phyloP scores from a whole-genome alignment of 1,284 basidiomycete species.

The Rhodotorula sp. region DNA sequence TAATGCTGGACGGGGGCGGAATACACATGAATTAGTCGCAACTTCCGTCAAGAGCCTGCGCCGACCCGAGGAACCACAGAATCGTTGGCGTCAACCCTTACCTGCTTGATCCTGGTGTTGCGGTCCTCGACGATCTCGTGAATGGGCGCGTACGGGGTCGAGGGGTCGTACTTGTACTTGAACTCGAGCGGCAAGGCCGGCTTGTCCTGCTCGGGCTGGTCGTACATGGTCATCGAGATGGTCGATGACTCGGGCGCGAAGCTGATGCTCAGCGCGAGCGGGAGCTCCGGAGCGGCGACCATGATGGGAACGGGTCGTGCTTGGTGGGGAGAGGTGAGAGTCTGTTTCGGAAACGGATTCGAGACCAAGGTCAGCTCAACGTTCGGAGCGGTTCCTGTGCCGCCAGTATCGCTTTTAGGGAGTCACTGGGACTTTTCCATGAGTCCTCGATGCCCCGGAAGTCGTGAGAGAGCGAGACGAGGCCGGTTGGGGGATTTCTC shows the following conservation, averaged over 20 bases:
- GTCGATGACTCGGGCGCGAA: slow-evolving; percentile 59
- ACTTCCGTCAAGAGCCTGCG: neutral
- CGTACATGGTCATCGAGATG: slow-evolving; percentile 77
- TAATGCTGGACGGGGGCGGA: slow-evolving; percentile 48
- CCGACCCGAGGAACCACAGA: neutral
- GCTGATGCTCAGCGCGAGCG: slow-evolving; percentile 50
- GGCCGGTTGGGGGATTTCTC: neutral
- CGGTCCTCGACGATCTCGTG: slow-evolving; percentile 83
- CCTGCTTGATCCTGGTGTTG: slow-evolving; percentile 82
- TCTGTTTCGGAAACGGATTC: neutral
- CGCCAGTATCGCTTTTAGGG: neutral
- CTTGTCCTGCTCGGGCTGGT: slow-evolving; percentile 56
- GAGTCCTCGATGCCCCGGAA: neutral
- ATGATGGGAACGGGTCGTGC: slow-evolving; percentile 10
- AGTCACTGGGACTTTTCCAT: neutral
- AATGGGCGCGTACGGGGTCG: slow-evolving; percentile 85
- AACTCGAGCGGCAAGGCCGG: slow-evolving; percentile 76
- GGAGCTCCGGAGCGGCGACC: slow-evolving; percentile 31
- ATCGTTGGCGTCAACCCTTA: slow-evolving; percentile 15
- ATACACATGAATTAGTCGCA: neutral
- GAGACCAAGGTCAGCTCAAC: neutral
- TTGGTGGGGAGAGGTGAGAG: neutral
- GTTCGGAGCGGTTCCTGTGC: neutral
- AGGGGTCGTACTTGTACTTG: slow-evolving; percentile 81
- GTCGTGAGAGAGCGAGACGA: neutral